phyloP scores from a whole-genome alignment of 805 yeast genomes.

The Metschnikowia koreensis region DNA sequence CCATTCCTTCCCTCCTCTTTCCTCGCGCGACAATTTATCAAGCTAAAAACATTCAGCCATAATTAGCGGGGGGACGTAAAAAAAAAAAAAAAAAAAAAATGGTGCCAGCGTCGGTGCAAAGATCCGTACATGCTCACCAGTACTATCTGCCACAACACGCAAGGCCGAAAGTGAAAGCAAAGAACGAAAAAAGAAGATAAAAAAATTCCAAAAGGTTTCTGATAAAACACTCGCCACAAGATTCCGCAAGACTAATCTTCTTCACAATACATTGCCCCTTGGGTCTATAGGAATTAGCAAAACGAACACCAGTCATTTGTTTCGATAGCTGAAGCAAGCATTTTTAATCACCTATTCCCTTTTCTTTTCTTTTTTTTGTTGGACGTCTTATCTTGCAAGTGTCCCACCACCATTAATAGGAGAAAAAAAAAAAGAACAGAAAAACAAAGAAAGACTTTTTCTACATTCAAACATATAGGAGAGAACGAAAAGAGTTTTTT shows the following conservation, averaged over 20 bases:
- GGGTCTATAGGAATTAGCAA: not conserved
- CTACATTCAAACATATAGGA: not conserved
- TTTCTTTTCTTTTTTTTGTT: not conserved
- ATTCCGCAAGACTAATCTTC: not conserved
- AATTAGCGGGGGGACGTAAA: not conserved
- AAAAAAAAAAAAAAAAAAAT: no score
- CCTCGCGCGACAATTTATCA: not conserved
- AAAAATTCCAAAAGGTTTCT: not conserved
- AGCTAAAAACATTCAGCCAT: not conserved
- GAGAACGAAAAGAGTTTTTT: not conserved
- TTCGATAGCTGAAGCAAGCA: not conserved
- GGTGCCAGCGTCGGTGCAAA: not conserved
- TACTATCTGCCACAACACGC: not conserved
- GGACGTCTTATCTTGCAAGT: not conserved
- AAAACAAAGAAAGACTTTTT: not conserved
- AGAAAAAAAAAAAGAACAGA: no score
- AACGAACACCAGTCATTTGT: not conserved
- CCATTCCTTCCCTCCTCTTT: not conserved
- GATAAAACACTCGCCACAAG: not conserved
- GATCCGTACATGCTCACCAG: conserved; percentile 1
- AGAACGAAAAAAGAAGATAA: not conserved
- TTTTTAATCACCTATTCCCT: not conserved
- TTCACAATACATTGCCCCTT: not conserved
- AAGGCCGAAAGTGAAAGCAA: not conserved
- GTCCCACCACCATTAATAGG: not conserved